Conservation (phyloP, 208 protist species). For the Phytomonas serpens region DNA sequence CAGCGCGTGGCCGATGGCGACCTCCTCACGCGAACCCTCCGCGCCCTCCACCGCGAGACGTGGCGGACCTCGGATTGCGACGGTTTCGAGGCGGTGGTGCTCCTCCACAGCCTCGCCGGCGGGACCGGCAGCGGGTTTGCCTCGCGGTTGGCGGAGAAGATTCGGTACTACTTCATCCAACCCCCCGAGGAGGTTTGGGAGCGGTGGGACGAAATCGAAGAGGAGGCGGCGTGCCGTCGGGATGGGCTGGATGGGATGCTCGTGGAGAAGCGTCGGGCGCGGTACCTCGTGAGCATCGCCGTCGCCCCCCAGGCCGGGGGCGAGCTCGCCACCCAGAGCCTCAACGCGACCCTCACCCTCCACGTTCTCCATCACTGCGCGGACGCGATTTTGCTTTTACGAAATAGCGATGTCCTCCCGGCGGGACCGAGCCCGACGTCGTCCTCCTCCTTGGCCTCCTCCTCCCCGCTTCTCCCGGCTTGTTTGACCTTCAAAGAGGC, state of each 20-base stretch:
- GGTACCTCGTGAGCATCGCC: constrained; percentile 53
- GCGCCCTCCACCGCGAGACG: constrained; percentile 67
- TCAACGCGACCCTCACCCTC: constrained; percentile 73
- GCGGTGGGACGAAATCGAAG: constrained; percentile 34
- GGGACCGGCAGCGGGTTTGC: constrained; percentile 83
- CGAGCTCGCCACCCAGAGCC: constrained; percentile 66
- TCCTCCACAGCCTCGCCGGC: constrained; percentile 80
- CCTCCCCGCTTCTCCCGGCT: constrained; percentile 21
- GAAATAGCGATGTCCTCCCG: constrained; percentile 65
- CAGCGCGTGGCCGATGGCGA: constrained; percentile 59
- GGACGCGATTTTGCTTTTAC: constrained; percentile 66
- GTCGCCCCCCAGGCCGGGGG: constrained; percentile 62
- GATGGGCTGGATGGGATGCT: constrained; percentile 74
- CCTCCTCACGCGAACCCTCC: constrained; percentile 45
- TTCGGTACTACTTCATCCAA: constrained; percentile 80
- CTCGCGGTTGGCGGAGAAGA: constrained; percentile 60
- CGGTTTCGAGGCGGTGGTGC: constrained; percentile 65
- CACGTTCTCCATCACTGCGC: constrained; percentile 38
- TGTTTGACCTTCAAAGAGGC: constrained; percentile 75
- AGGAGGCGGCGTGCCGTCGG: constrained; percentile 34
- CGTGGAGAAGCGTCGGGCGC: constrained; percentile 58
- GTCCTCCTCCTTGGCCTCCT: background rate
- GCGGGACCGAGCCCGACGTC: background rate
- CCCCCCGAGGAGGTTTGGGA: constrained; percentile 16
- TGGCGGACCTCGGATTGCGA: constrained; percentile 40